Evolutionary conservation across 2,329 filamentous ascomycete species (phyloP).

Genomic region (Corinectria fuckeliana): DNA sequence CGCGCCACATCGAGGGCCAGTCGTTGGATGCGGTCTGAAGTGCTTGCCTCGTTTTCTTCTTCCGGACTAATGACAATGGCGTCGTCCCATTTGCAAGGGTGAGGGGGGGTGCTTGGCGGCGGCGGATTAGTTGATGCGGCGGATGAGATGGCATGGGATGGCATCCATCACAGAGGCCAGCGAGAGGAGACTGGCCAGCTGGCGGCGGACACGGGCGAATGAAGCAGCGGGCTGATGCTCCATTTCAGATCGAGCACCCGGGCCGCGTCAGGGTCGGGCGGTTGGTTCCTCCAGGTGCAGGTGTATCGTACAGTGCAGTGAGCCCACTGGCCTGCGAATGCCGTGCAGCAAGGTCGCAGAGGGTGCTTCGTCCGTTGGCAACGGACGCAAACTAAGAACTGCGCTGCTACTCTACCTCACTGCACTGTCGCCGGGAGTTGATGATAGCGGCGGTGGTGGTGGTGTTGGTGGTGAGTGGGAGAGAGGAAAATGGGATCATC

Average conservation of each 20-base stretch:
- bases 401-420: not conserved
- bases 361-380: slow-evolving; percentile 11
- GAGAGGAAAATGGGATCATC: slow-evolving; percentile 21
- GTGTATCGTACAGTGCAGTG: not conserved
- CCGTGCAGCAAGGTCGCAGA: not conserved
- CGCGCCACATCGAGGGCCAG: slow-evolving; percentile 34
- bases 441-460: not conserved
- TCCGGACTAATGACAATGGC: slow-evolving; percentile 1
- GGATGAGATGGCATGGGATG: slow-evolving; percentile 16
- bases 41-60: slow-evolving; percentile 39
- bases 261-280: not conserved
- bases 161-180: not conserved
- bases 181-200: slow-evolving; percentile 1
- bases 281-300: slow-evolving; percentile 8
- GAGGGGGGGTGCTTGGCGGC: slow-evolving; percentile 6
- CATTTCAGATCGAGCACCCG: not conserved
- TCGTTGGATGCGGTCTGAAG: slow-evolving; percentile 33
- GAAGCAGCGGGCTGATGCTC: slow-evolving; percentile 11
- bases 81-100: too few species aligned
- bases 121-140: slow-evolving; percentile 6
- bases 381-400: not conserved
- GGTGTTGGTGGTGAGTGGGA: not conserved
- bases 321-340: not conserved
- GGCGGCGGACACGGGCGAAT: slow-evolving; percentile 16
- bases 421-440: slow-evolving; percentile 8